Base-by-base conservation (phyloP, 495 filamentous ascomycete genomes). In the Penicillium canariense region DNA sequence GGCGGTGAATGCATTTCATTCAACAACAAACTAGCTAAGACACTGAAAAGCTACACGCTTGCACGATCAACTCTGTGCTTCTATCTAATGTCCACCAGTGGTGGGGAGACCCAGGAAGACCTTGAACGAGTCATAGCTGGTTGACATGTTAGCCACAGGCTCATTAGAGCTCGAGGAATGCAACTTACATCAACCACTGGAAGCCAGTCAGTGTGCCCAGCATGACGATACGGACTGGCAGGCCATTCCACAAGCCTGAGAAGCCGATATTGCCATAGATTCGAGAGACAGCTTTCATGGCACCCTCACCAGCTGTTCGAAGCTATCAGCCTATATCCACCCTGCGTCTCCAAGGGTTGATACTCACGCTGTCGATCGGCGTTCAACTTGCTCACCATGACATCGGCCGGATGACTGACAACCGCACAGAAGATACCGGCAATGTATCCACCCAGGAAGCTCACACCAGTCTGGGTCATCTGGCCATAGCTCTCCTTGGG, bases 191-290 rank as follows among this genome's bases (percentile, higher is more conserved):
- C 52, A 89, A 69, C 86, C 86, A 89, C 67, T 89, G 86, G 72
- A 87, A 87, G n/a, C 83, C 86, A 30, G 83, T 86, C 62, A 85
- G 66, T 10, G 80, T 81, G 23, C 83, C 78, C 52, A 87, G 77
- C 84, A 87, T 87, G 30, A 81, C 65, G 58, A 87, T 87, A 53
- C 86, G 68, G 35, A 86, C 82, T 0, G 81, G 76, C 23, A 89
- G 68, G 3, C 86, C 86, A 62, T 88, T 89, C 86, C 86, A 89
- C 39, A 88, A 65, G 8, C 86, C 86, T 12, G 55, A 61, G 72
- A 89, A 88, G 12, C 86, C 86, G 62, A 89, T 87, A 52, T 86
- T 87, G n/a, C 80, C 70, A 69, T 89, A 89, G 48, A 89, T 88
- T 28, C 86, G 72, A 3, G 76, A 74, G 45, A 88, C 79, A 11